These are phyloP conservation scores for Blastobotrys ciferrii DNA, from an alignment of 1,139 yeast species.

Conservation along the genomic window DNA sequence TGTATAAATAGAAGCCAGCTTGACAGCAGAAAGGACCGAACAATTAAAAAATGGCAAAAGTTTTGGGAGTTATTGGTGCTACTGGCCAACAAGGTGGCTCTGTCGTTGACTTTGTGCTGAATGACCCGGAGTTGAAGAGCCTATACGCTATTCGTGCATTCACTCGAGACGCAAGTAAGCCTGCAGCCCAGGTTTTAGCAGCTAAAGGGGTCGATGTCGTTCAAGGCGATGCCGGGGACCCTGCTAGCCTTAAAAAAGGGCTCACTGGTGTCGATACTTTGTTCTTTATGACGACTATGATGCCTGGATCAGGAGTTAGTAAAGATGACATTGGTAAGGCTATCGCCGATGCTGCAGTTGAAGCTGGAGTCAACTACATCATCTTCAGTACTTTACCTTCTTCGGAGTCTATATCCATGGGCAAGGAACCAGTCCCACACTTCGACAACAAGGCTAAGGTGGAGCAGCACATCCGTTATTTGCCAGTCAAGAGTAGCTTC, in stretches of 20 bases:
- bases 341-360: slow-evolving; percentile 17
- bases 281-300: not conserved
- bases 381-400: slow-evolving; percentile 12
- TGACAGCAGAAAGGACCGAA: too few species aligned
- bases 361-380: slow-evolving; percentile 13
- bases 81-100: slow-evolving; percentile 8
- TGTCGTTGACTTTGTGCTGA: not conserved
- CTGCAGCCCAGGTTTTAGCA: not conserved
- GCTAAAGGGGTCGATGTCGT: slow-evolving; percentile 5
- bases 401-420: slow-evolving; percentile 8
- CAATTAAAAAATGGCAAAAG: too few species aligned
- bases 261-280: not conserved
- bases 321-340: slow-evolving; percentile 8
- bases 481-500: slow-evolving; percentile 17
- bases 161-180: slow-evolving; percentile 1
- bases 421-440: slow-evolving; percentile 4
- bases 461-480: slow-evolving; percentile 15
- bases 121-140: not conserved
- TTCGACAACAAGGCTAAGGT: slow-evolving; percentile 17
- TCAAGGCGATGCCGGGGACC: not conserved
- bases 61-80: slow-evolving; percentile 6
- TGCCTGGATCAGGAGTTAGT: not conserved
- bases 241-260: not conserved
- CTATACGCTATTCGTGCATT: slow-evolving; percentile 5
- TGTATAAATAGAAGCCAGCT: too few species aligned